Conservation (phyloP, 345 rosid genomes). For the Raphanus sativus region DNA sequence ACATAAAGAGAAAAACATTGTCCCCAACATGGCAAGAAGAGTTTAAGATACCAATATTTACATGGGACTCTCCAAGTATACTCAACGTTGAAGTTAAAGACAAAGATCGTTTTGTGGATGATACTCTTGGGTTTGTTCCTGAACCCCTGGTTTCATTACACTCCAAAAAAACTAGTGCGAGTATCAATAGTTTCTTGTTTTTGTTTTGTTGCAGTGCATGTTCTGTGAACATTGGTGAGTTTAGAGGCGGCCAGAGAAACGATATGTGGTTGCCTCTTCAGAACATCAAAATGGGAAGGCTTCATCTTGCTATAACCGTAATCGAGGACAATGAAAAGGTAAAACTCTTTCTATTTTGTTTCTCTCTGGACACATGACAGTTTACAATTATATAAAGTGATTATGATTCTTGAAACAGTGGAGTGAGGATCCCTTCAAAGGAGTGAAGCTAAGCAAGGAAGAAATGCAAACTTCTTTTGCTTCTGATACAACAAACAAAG, state of each 20-base stretch:
- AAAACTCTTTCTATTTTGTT: not conserved
- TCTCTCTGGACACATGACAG: not conserved
- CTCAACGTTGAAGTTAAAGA: conserved; percentile 77
- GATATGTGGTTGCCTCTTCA: conserved; percentile 90
- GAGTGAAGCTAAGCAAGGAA: conserved; percentile 42
- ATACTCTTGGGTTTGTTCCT: conserved; percentile 75
- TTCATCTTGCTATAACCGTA: conserved; percentile 78
- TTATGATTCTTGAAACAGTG: conserved; percentile 40
- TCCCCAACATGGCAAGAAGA: conserved; percentile 90
- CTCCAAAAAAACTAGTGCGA: not conserved
- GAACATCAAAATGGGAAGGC: conserved; percentile 74
- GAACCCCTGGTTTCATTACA: not conserved
- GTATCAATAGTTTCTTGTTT: conserved; percentile 7
- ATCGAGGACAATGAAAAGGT: conserved; percentile 58
- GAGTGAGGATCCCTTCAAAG: conserved; percentile 36
- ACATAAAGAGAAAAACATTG: conserved; percentile 67
- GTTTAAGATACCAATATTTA: conserved; percentile 69
- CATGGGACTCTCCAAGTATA: conserved; percentile 72
- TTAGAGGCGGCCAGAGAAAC: conserved; percentile 71
- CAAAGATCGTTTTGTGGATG: conserved; percentile 83
- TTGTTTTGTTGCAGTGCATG: conserved; percentile 50
- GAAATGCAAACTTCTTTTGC: conserved; percentile 45
- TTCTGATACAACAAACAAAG: conserved; percentile 39
- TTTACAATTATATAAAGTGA: not conserved
- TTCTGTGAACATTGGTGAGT: conserved; percentile 53